phyloP scores from a whole-genome alignment of 2,329 filamentous ascomycete genomes.

The Colletotrichum horii region DNA sequence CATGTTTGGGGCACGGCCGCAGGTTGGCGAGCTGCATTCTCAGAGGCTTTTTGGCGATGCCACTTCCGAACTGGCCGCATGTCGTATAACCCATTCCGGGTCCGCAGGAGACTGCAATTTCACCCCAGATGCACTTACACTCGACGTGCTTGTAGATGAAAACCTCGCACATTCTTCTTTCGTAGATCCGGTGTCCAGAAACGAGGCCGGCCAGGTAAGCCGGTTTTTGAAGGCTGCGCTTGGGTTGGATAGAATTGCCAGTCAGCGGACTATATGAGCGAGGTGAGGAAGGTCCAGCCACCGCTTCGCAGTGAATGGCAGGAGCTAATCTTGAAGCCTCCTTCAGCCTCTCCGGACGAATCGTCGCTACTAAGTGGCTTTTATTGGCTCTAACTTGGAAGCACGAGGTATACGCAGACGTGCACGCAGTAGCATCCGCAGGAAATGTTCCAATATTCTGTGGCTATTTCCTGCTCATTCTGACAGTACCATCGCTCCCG shows the following conservation, averaged over 20 bases:
- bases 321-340: background rate
- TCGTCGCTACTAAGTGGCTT: background rate
- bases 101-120: constrained; percentile 50
- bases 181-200: background rate
- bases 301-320: background rate
- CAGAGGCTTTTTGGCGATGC: constrained; percentile 38
- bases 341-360: background rate
- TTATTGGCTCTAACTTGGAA: background rate
- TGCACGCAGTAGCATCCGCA: background rate
- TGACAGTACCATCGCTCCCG: background rate
- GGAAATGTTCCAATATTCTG: background rate
- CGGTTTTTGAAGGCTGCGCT: background rate
- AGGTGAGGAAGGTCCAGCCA: background rate
- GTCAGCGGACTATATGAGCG: background rate
- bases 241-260: background rate
- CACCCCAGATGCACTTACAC: constrained; percentile 59
- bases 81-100: constrained; percentile 55
- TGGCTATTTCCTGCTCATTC: background rate
- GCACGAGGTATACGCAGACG: background rate
- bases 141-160: constrained; percentile 51
- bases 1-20: constrained; percentile 48
- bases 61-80: constrained; percentile 43
- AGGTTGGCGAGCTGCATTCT: constrained; percentile 38
- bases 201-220: background rate
- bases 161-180: constrained; percentile 50